Evolutionary conservation across 257 asterid species (phyloP).

Genomic region (Salvia hispanica): DNA sequence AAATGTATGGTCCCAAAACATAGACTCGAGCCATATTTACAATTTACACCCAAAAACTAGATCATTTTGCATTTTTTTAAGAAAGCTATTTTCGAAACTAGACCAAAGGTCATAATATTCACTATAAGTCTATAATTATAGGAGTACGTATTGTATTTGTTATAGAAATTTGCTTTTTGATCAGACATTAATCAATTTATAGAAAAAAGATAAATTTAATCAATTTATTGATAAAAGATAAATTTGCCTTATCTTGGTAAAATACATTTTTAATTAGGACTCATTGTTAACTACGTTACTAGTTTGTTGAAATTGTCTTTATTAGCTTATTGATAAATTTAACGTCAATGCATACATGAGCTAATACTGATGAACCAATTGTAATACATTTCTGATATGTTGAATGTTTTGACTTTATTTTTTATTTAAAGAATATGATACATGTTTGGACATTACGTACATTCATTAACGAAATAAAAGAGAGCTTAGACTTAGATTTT

Average conservation of each 20-base stretch:
- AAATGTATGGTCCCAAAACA: too few relatives aligned
- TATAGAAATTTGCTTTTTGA: not conserved
- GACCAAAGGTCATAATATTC: too few relatives aligned
- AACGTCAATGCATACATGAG: not conserved
- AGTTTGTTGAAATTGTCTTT: not conserved
- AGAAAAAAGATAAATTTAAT: not conserved
- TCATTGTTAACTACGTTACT: conserved; percentile 9
- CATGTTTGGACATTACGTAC: not conserved
- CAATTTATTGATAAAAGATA: not conserved
- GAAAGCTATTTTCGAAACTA: too few relatives aligned
- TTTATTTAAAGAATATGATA: not conserved
- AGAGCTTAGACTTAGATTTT: too few relatives aligned
- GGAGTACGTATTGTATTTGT: too few relatives aligned
- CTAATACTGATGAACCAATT: not conserved
- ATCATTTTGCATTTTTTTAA: too few relatives aligned
- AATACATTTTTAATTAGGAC: too few relatives aligned
- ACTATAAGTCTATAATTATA: too few relatives aligned
- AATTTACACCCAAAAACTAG: too few relatives aligned
- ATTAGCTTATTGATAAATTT: not conserved
- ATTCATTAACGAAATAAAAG: not conserved
- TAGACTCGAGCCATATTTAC: too few relatives aligned
- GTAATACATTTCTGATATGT: not conserved
- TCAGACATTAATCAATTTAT: not conserved
- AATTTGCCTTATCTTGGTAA: not conserved
- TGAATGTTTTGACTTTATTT: not conserved